Percentiles rank a stretch among this genome's conserved stretches.
Evolutionary conservation across 345 rosid species (phyloP).

Genomic region (Dovyalis caffra): DNA sequence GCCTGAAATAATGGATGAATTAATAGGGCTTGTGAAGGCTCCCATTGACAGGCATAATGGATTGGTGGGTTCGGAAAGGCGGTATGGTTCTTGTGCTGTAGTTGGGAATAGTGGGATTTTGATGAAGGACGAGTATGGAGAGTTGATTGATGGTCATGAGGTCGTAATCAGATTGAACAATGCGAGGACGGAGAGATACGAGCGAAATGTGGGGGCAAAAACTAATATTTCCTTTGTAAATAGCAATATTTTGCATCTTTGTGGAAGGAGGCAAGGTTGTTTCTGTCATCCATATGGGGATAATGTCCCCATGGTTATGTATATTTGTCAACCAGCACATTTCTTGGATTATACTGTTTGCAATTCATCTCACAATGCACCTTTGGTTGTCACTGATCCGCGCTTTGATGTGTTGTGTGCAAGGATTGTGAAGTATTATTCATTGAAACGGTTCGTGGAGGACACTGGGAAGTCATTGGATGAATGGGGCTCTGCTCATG

Average conservation of each 20-base stretch:
- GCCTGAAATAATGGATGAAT: conserved; percentile 59
- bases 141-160: conserved; percentile 77
- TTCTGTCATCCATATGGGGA: conserved; percentile 82
- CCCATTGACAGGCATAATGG: conserved; percentile 55
- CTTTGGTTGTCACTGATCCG: conserved; percentile 70
- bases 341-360: conserved; percentile 75
- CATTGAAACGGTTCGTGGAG: conserved; percentile 57
- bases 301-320: conserved; percentile 65
- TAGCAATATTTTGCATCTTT: conserved; percentile 78
- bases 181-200: conserved; percentile 53
- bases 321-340: conserved; percentile 83
- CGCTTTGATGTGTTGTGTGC: conserved; percentile 76
- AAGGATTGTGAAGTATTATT: conserved; percentile 82
- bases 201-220: conserved; percentile 65
- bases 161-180: conserved; percentile 83
- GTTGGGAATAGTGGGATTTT: conserved; percentile 92
- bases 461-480: conserved; percentile 45
- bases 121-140: conserved; percentile 51
- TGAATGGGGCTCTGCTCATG: conserved; percentile 67
- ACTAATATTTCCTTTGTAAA: conserved; percentile 76
- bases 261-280: conserved; percentile 63
- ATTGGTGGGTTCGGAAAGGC: conserved; percentile 27
- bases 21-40: conserved; percentile 53
- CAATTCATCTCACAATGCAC: conserved; percentile 53
- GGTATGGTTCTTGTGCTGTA: conserved; percentile 77